These are phyloP conservation scores for Trifolium dubium DNA, from an alignment of 306 rosid species.

Conservation along the genomic window DNA sequence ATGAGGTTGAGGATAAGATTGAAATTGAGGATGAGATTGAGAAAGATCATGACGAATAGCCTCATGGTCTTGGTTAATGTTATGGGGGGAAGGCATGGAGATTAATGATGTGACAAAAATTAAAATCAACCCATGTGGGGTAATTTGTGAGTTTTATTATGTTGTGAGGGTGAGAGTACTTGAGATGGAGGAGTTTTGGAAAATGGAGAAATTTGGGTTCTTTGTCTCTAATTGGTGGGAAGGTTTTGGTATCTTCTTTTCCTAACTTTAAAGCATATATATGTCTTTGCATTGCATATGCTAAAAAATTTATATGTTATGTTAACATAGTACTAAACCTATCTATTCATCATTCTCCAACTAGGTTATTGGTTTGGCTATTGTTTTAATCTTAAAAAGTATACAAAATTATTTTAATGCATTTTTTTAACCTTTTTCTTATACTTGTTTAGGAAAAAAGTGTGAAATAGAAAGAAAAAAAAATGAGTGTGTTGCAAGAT, in stretches of 20 bases:
- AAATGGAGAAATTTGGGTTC: constrained; percentile 48
- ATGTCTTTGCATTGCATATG: not conserved
- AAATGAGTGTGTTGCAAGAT: constrained; percentile 12
- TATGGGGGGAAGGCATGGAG: constrained; percentile 42
- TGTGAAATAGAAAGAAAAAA: not conserved
- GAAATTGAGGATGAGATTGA: not conserved
- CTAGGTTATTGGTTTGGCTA: constrained; percentile 38
- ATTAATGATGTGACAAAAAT: constrained; percentile 4
- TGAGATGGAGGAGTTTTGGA: constrained; percentile 37
- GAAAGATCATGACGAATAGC: not conserved
- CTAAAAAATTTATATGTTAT: not conserved
- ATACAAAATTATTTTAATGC: not conserved
- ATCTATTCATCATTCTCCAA: constrained; percentile 16
- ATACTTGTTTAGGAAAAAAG: constrained; percentile 24
- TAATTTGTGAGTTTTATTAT: constrained; percentile 37
- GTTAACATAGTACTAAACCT: not conserved
- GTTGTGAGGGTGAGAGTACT: constrained; percentile 6
- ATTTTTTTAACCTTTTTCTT: constrained; percentile 3
- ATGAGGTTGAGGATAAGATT: not conserved
- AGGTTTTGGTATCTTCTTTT: constrained; percentile 97
- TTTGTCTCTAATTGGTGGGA: constrained; percentile 52
- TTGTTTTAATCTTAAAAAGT: not conserved
- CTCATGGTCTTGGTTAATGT: constrained; percentile 1
- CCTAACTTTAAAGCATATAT: constrained; percentile 62
- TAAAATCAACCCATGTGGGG: constrained; percentile 33